Evolutionary conservation across 225 moss, liverwort and hornwort genomes (phyloP).

Genomic region (Pseudisothecium myosuroides): DNA sequence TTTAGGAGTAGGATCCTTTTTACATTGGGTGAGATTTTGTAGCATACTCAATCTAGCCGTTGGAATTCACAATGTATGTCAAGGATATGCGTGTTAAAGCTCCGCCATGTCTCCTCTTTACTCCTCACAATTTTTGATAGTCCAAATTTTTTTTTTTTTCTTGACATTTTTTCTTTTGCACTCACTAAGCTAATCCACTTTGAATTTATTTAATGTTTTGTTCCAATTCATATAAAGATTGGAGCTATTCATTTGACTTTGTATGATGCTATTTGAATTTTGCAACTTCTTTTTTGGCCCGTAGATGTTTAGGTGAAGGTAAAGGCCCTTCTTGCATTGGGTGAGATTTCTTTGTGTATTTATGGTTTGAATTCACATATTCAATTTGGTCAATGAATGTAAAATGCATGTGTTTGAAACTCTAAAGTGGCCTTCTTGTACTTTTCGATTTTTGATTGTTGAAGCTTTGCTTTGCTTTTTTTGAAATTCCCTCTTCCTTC

Average conservation of each 20-base stretch:
- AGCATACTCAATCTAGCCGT: accelerated
- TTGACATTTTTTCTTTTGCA: accelerated
- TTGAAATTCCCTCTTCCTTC: accelerated
- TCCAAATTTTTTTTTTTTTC: background rate
- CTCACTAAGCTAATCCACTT: background rate
- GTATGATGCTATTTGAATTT: background rate
- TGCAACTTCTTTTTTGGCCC: accelerated
- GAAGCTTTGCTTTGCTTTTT: background rate
- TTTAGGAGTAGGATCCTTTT: background rate
- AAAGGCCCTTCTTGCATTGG: accelerated
- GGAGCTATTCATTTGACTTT: background rate
- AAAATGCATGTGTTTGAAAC: background rate
- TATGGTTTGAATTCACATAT: background rate
- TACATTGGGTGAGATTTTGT: background rate
- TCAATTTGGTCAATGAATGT: background rate
- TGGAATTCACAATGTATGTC: background rate
- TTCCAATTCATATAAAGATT: background rate
- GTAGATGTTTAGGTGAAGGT: no score
- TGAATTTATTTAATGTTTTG: background rate
- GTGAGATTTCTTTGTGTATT: background rate
- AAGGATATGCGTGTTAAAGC: background rate
- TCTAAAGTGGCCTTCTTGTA: background rate
- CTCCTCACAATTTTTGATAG: background rate
- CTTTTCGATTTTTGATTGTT: background rate
- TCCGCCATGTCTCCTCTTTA: background rate